Evolutionary conservation across 345 rosid species (phyloP).

Genomic region (Rhodomyrtus tomentosa): DNA sequence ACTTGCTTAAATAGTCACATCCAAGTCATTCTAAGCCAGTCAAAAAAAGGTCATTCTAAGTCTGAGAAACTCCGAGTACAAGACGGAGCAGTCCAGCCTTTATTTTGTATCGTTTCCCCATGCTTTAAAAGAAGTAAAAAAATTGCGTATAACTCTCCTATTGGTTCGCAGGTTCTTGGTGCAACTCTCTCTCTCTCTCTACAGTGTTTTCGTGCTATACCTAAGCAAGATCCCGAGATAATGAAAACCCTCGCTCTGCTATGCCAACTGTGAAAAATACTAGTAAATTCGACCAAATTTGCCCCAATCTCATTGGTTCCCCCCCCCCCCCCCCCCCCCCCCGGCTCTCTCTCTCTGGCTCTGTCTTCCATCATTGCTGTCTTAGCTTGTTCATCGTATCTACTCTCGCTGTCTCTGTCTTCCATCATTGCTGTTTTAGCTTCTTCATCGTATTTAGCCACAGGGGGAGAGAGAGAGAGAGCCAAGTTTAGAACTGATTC

Average conservation of each 20-base stretch:
- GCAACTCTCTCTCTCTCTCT: not conserved
- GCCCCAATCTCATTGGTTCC: not conserved
- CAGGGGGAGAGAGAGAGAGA: not conserved
- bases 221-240: conserved; percentile 36
- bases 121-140: not conserved
- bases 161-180: conserved; percentile 38
- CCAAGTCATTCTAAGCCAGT: not conserved
- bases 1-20: not conserved
- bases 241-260: conserved; percentile 1
- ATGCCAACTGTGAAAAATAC: not conserved
- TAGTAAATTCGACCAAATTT: not conserved
- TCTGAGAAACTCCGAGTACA: conserved; percentile 21
- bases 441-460: too few species aligned
- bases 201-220: conserved; percentile 25
- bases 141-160: conserved; percentile 15
- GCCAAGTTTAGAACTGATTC: not conserved
- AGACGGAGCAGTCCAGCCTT: conserved; percentile 43
- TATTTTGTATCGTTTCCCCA: not conserved
- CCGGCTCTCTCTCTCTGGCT: not conserved
- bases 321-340: not conserved
- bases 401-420: not conserved
- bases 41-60: not conserved
- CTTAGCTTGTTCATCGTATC: too few species aligned
- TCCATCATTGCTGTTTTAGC: not conserved
- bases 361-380: not conserved